phyloP scores from a whole-genome alignment of 768 basidiomycete genomes.

The Leucosporidium yakuticum region DNA sequence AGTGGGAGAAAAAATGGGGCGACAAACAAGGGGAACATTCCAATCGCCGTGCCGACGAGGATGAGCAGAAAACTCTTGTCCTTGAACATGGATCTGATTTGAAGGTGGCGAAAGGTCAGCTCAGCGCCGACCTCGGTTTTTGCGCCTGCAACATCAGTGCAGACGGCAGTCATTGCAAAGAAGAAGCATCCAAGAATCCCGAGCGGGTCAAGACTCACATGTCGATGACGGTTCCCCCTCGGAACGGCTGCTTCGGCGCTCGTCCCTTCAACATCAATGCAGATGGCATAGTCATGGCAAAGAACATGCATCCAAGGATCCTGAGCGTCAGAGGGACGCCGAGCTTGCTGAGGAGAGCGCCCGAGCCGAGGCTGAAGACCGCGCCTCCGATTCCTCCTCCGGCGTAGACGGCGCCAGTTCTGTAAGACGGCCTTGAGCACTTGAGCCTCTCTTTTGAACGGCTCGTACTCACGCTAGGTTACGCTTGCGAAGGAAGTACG shows the following conservation, averaged over 20 bases:
- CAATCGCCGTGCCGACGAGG: conserved; percentile 25
- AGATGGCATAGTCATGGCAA: conserved; percentile 21
- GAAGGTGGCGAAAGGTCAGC: not conserved
- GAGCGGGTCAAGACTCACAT: not conserved
- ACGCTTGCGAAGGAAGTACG: conserved; percentile 32
- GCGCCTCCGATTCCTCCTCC: conserved; percentile 38
- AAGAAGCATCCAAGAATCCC: not conserved
- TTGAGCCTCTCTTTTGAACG: too few relatives aligned
- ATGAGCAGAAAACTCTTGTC: conserved; percentile 31
- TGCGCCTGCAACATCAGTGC: not conserved
- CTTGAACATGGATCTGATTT: conserved; percentile 30
- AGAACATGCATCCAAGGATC: conserved; percentile 26
- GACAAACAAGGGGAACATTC: conserved; percentile 37
- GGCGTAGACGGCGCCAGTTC: conserved; percentile 37
- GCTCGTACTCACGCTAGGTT: conserved; percentile 27
- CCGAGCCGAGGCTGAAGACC: conserved; percentile 22
- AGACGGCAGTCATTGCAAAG: conserved; percentile 9
- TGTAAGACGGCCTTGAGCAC: not conserved
- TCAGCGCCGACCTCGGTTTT: conserved; percentile 10
- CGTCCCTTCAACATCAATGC: conserved; percentile 28
- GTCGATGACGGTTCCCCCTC: too few relatives aligned
- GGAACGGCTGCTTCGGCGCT: too few relatives aligned
- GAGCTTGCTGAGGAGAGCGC: conserved; percentile 24
- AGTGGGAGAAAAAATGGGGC: conserved; percentile 41
- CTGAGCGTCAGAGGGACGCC: conserved; percentile 38